A percentile compares a stretch with the other conserved stretches of the same genome.
Conservation (phyloP, 2,329 filamentous ascomycete genomes). For the Lachnellula willkommii region DNA sequence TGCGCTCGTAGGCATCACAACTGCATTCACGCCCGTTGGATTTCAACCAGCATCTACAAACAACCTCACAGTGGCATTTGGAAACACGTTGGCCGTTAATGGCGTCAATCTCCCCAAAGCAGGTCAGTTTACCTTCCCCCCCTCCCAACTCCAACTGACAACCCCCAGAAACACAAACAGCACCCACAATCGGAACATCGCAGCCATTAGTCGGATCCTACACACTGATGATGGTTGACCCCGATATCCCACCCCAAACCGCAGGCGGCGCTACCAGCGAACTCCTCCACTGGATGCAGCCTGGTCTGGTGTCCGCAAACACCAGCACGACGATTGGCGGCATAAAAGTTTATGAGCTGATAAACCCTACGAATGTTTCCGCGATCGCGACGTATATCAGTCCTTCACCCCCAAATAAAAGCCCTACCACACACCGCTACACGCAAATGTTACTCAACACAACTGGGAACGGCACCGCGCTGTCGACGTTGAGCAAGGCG, state of each 20-base stretch:
- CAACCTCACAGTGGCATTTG: slow-evolving; percentile 25
- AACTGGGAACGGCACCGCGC: slow-evolving; percentile 8
- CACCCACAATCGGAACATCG: slow-evolving; percentile 22
- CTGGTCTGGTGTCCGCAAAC: slow-evolving; percentile 21
- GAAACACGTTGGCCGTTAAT: slow-evolving; percentile 21
- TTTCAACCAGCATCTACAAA: slow-evolving; percentile 22
- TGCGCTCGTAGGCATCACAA: slow-evolving; percentile 23
- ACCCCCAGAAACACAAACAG: slow-evolving; percentile 13
- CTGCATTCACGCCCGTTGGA: slow-evolving; percentile 24
- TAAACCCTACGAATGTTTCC: slow-evolving; percentile 17
- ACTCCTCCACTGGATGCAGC: slow-evolving; percentile 30
- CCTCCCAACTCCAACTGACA: background rate
- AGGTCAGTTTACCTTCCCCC: slow-evolving; percentile 6
- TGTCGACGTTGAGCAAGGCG: slow-evolving; percentile 5
- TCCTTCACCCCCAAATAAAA: slow-evolving; percentile 23
- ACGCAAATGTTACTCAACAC: slow-evolving; percentile 26
- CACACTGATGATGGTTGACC: slow-evolving; percentile 28
- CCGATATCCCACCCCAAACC: slow-evolving; percentile 22
- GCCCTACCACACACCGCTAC: slow-evolving; percentile 25
- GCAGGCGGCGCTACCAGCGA: slow-evolving; percentile 17
- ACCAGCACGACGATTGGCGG: slow-evolving; percentile 21
- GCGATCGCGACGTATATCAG: slow-evolving; percentile 22
- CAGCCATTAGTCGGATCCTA: slow-evolving; percentile 23
- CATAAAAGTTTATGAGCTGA: slow-evolving; percentile 18
- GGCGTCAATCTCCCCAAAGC: slow-evolving; percentile 23